phyloP scores from a whole-genome alignment of 345 rosid genomes.

The Durio zibethinus region DNA sequence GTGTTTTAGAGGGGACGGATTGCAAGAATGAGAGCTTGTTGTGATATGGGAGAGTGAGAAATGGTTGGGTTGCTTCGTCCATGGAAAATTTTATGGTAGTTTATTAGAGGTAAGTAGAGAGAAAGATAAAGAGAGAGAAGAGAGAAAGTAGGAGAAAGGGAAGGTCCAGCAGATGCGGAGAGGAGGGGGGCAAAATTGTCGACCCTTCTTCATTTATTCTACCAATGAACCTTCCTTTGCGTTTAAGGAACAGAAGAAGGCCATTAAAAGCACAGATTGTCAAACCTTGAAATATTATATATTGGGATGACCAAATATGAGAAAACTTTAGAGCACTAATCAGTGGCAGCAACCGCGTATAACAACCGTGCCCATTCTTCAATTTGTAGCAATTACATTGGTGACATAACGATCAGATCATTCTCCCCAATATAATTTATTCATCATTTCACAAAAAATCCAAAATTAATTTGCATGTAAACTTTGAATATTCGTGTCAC shows the following conservation, averaged over 20 bases:
- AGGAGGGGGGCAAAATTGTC: conserved; percentile 34
- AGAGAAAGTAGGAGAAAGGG: conserved; percentile 26
- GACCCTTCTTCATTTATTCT: conserved; percentile 22
- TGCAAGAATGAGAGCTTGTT: background rate
- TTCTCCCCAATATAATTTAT: too few species aligned
- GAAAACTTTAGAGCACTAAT: background rate
- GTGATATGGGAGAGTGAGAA: conserved; percentile 9
- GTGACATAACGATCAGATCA: too few species aligned
- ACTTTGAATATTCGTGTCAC: too few species aligned
- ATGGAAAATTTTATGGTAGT: conserved; percentile 19
- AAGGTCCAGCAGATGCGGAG: conserved; percentile 37
- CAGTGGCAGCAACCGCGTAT: background rate
- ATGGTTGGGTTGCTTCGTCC: conserved; percentile 34
- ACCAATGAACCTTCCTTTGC: conserved; percentile 58
- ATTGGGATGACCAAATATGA: background rate
- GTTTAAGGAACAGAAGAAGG: conserved; percentile 56
- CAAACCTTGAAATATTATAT: conserved; percentile 41
- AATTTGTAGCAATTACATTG: too few species aligned
- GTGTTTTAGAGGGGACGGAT: background rate
- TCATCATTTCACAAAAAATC: too few species aligned
- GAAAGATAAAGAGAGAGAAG: too few species aligned
- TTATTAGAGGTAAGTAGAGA: background rate
- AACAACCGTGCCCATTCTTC: too few species aligned
- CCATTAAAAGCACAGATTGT: conserved; percentile 42
- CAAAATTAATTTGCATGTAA: too few species aligned